Evolutionary conservation across 2,329 filamentous ascomycete genomes (phyloP), one percentile per base, ranked within the genome.

Genomic region (Hypomyces rosellus): DNA sequence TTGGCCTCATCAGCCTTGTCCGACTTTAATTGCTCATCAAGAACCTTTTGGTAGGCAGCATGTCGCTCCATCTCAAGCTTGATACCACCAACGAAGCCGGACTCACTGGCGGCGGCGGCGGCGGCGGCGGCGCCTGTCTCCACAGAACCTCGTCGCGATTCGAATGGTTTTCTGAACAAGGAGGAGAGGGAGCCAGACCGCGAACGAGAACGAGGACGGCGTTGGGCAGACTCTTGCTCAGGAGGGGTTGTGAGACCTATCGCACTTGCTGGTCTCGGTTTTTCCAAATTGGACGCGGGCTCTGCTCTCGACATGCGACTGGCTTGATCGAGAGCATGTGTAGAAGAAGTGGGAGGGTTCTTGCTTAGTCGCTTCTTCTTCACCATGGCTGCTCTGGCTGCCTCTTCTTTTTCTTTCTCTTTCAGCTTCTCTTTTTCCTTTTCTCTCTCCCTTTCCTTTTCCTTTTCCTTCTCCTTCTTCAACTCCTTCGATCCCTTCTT

Each of bases 1-100:
- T 56, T 61, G 5, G 56, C 61, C 18, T 62, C 59, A 13, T 57
- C 55, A 7, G 56, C 57, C 12, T 60, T 57, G 6, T 59, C 57
- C 15, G 41, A n/a, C 13, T 38, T 38, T n/a, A 22, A 5, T 3
- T 63, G 59, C 9, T 57, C 59, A 1, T 67, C 56, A 7, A 63
- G 51, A 1, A 58, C 57, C 37, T 61, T 58, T 34, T 68, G 59
- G 8, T 64, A 57, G 15, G 64, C 64, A 1, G 62, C 62, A 7
- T 70, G 62, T 42, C 65, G 65, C 49, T 72, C 63, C 43, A 68
- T 61, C 43, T 72, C 70, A 14, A 73, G 61, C 50, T 72, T 73
- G 48, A 66, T 65, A 16, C 68, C 69, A 1, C 71, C 69, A 20
- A 74, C 65, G 54, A 74, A 74, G 12, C 64, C 65, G 2, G 59